Evolutionary conservation across 2,329 filamentous ascomycete species (phyloP), one percentile per base, ranked within the genome.

Genomic region (Fusarium caatingaense): DNA sequence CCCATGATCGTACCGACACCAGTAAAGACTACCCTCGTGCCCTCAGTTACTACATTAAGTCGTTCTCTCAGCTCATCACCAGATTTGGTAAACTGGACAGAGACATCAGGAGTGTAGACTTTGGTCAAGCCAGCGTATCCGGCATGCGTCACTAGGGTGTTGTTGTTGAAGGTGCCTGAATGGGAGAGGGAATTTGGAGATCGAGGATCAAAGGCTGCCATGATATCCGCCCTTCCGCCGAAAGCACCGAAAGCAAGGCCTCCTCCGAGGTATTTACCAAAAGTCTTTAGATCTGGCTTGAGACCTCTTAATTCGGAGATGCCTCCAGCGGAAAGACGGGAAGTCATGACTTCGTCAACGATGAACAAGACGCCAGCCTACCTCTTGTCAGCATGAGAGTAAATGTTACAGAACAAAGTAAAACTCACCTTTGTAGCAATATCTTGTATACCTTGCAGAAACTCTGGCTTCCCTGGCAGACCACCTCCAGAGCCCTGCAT

Each of bases 271-370:
- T 86, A 92, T 73, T 92, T 92, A 1, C 90, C 90, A 42, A 92
- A 77, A 0, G 88, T 89, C 46, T 85, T 88, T 55, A 92, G 76
- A 72, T 92, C 90, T 0, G 90, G 89, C 4, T 78, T 80, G 10
- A 90, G 74, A 3, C 78, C 81, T 27, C 80, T 62, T 23, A 78
- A 64, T 4, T 77, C 73, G 8, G 84, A 82, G 5, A 89, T 76
- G 1, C 90, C 89, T 9, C 82, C 79, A 3, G 80, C 80, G 6
- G 73, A 74, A 28, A 92, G 78, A 4, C 90, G 83, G 6, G 87
- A 90, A 0, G 90, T 92, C 85, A 92, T 90, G 8, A 93, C 90
- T 78, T 93, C 91, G 75, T 93, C 91, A 16, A 92, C 80, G 37
- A 93, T 88, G 68, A 93, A 84, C 1, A 93, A 61, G 0, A 87